Evolutionary conservation across 257 asterid genomes (phyloP), one percentile per base, ranked within the genome.

Genomic region (Gardenia jasminoides): DNA sequence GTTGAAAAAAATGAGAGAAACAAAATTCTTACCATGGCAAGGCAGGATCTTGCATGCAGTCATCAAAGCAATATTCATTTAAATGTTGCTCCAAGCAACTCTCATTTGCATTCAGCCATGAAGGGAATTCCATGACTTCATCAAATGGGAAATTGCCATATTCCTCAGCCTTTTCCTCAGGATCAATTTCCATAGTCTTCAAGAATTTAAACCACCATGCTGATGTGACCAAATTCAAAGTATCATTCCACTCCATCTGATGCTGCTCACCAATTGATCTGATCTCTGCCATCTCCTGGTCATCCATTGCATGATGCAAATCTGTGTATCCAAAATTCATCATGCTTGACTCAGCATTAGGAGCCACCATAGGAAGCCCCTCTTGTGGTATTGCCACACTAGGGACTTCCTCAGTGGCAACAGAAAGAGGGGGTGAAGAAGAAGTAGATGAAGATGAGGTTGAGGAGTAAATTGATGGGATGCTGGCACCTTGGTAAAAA

Each of bases 241-340:
- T 96, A 67, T 93, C 99, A 86, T 92, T 91, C 98, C 97, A 93
- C 85, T 93, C 98, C 88, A 92, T 89, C 85, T 93, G 88, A 80
- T 96, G 91, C 79, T 91, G 97, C 76, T 93, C 96, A 33, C 99
- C 97, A 15, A 93, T 89, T 64, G 99, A 96, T 84, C 94, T 87
- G 69, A 93, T 93, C 89, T 96, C 97, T 13, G 93, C 97, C 87
- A 96, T 88, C 86, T 93, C 97, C 79, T 87, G 84, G n/a, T 90
- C 99, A 80, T 93, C 99, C 95, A 92, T 87, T 16, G 90, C 88
- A 58, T 83, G 89, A 85, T 92, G 97, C 88, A 93, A 66, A 67
- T 89, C 91, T 0, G 82, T 86, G 82, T 88, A 92, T 39, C 81
- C 76, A 43, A 30, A 48, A 26, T 70, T 65, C 71, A 39, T 12